Percentiles rank a stretch among this genome's conserved stretches.
Conservation (phyloP, 2,329 filamentous ascomycete species). For the Phialocephala subalpina region DNA sequence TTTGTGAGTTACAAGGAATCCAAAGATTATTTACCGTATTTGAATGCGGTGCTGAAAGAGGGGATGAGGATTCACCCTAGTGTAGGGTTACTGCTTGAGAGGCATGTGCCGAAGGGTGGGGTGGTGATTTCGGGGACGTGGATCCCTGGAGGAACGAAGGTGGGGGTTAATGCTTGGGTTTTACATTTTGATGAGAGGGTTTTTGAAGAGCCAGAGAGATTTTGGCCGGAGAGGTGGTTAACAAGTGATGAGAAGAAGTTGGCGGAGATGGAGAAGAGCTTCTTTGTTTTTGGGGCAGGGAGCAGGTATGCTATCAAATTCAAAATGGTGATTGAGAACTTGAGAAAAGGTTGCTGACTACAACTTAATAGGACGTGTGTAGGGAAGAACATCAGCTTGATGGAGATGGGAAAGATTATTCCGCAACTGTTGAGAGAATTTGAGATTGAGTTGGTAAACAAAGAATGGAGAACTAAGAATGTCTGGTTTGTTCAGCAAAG, state of each 20-base stretch:
- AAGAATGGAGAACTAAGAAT: slow-evolving; percentile 12
- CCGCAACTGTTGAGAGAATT: slow-evolving; percentile 39
- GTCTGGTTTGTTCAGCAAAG: slow-evolving; percentile 9
- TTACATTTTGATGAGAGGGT: not conserved
- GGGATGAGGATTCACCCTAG: slow-evolving; percentile 55
- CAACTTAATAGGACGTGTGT: slow-evolving; percentile 46
- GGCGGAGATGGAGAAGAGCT: slow-evolving; percentile 23
- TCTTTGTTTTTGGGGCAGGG: slow-evolving; percentile 46
- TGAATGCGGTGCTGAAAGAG: slow-evolving; percentile 57
- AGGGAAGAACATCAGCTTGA: slow-evolving; percentile 49
- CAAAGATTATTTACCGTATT: slow-evolving; percentile 48
- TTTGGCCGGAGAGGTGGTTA: slow-evolving; percentile 1
- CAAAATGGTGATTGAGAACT: not conserved
- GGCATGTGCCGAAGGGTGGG: slow-evolving; percentile 54
- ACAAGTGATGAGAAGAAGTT: not conserved
- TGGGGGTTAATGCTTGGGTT: slow-evolving; percentile 4
- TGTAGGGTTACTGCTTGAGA: slow-evolving; percentile 52
- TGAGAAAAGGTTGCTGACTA: not conserved
- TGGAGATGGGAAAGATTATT: slow-evolving; percentile 52
- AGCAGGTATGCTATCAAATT: slow-evolving; percentile 22
- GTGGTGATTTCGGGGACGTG: slow-evolving; percentile 27
- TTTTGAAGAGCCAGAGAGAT: not conserved
- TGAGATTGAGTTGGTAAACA: slow-evolving; percentile 14
- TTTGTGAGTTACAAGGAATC: slow-evolving; percentile 46
- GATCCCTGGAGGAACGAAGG: not conserved